Evolutionary conservation across 257 asterid genomes (phyloP).

Genomic region (Orobanche coerulescens): DNA sequence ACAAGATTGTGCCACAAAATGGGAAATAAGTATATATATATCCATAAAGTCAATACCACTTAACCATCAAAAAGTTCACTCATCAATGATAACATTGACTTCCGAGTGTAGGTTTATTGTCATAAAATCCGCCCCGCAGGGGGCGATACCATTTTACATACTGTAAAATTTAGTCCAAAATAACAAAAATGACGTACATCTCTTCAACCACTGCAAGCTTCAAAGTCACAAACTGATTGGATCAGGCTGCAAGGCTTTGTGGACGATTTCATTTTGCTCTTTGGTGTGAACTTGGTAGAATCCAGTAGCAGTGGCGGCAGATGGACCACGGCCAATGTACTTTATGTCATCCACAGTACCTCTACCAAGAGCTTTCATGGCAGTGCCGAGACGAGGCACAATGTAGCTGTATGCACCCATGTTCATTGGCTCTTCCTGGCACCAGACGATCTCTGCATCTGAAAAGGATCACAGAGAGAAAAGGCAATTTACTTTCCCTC

Average conservation of each 20-base stretch:
- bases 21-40: not conserved
- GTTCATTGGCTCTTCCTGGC: slow-evolving; percentile 97
- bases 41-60: not conserved
- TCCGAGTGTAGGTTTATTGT: slow-evolving; percentile 23
- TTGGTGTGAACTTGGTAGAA: slow-evolving; percentile 56
- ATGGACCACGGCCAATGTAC: slow-evolving; percentile 75
- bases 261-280: slow-evolving; percentile 64
- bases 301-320: slow-evolving; percentile 97
- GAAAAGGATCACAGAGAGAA: slow-evolving; percentile 24
- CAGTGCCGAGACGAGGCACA: slow-evolving; percentile 67
- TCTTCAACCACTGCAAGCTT: not conserved
- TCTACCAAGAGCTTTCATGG: slow-evolving; percentile 62
- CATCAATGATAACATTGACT: slow-evolving; percentile 24
- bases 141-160: not conserved
- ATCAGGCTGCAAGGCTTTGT: slow-evolving; percentile 65
- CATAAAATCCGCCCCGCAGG: not conserved
- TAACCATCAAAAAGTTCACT: slow-evolving; percentile 12
- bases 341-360: slow-evolving; percentile 73
- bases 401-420: slow-evolving; percentile 84
- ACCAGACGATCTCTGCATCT: slow-evolving; percentile 95
- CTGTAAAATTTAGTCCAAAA: not conserved
- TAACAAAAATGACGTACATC: not conserved
- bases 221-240: slow-evolving; percentile 31
- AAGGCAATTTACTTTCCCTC: no score
- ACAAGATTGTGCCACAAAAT: not conserved